These are phyloP conservation scores for Yarrowia keelungensis DNA, from an alignment of 805 yeast species.

Conservation along the genomic window DNA sequence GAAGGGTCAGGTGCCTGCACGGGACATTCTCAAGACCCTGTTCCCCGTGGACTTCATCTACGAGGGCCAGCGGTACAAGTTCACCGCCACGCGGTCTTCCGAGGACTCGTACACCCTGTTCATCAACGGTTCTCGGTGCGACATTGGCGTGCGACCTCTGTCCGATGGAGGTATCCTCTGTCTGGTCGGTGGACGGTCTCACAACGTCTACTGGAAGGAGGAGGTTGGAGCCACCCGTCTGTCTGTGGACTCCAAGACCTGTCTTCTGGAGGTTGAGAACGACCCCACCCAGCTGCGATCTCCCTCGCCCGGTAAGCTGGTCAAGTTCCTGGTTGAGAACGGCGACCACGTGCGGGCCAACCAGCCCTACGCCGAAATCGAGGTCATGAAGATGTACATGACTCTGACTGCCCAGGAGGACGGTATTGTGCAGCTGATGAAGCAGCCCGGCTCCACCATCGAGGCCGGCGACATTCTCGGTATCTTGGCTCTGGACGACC, in stretches of 20 bases:
- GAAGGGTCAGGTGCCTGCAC: constrained; percentile 93
- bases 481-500: constrained; percentile 92
- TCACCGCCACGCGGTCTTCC: constrained; percentile 94
- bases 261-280: constrained; percentile 90
- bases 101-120: constrained; percentile 84
- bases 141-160: constrained; percentile 84
- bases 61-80: constrained; percentile 90
- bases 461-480: constrained; percentile 97
- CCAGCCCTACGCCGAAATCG: constrained; percentile 97
- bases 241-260: constrained; percentile 94
- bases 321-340: constrained; percentile 88
- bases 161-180: constrained; percentile 94
- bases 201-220: constrained; percentile 96
- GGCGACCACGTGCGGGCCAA: constrained; percentile 94
- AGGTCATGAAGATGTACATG: constrained; percentile 99
- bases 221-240: constrained; percentile 95
- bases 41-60: constrained; percentile 95
- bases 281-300: constrained; percentile 99
- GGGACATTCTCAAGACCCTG: constrained; percentile 79
- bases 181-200: constrained; percentile 90
- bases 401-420: constrained; percentile 92
- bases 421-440: constrained; percentile 89
- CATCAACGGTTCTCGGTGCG: constrained; percentile 90
- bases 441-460: constrained; percentile 98
- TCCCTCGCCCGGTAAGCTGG: constrained; percentile 98